These are phyloP conservation scores for Arxiozyma heterogenica DNA, from an alignment of 1,139 yeast species.

Conservation along the genomic window DNA sequence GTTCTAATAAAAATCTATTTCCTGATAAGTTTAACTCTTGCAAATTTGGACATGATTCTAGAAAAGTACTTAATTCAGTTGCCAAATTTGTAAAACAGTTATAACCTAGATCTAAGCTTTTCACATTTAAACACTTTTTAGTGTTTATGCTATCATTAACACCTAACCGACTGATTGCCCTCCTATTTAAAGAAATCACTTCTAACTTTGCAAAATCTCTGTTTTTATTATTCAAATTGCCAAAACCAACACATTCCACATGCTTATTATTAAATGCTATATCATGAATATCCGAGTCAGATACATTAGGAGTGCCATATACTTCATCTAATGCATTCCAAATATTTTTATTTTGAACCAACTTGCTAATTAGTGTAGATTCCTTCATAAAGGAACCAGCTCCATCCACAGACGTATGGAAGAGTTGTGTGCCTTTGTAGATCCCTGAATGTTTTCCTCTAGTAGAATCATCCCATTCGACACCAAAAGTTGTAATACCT, in stretches of 20 bases:
- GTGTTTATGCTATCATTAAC: not conserved
- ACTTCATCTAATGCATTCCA: conserved; percentile 41
- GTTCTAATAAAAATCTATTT: conserved; percentile 38
- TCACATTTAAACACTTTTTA: conserved; percentile 19
- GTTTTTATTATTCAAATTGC: conserved; percentile 41
- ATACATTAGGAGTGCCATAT: conserved; percentile 34
- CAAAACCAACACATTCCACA: conserved; percentile 60
- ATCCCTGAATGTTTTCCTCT: conserved; percentile 52
- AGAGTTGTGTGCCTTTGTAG: conserved; percentile 39
- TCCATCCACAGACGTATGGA: conserved; percentile 28
- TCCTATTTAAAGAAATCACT: conserved; percentile 44
- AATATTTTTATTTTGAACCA: conserved; percentile 31
- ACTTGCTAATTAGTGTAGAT: conserved; percentile 29
- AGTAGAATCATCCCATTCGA: conserved; percentile 71
- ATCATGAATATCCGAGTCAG: conserved; percentile 12
- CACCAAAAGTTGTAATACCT: conserved; percentile 48
- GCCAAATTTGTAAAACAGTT: conserved; percentile 44
- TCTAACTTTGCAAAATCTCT: conserved; percentile 38
- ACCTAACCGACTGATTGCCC: conserved; percentile 22
- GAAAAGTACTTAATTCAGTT: conserved; percentile 34
- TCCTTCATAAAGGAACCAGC: conserved; percentile 65
- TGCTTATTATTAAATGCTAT: conserved; percentile 43
- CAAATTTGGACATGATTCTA: conserved; percentile 27
- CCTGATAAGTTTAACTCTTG: conserved; percentile 51
- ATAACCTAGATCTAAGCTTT: conserved; percentile 50